phyloP scores from a whole-genome alignment of 768 basidiomycete genomes.

The Russula earlei region DNA sequence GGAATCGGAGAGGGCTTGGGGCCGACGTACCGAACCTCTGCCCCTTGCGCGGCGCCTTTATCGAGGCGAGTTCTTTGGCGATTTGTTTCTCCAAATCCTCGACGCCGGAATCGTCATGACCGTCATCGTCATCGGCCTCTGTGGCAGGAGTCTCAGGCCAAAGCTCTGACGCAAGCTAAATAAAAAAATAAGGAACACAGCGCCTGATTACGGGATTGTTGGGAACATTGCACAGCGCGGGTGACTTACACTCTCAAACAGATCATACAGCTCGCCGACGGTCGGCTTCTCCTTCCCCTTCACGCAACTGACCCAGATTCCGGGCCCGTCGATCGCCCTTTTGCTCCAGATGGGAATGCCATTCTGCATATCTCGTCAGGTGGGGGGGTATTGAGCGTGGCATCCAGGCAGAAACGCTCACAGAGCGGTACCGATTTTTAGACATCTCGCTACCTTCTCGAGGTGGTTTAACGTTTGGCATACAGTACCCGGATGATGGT shows the following conservation, averaged over 20 bases:
- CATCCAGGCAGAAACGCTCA: neutral
- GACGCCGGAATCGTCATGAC: conserved; percentile 25
- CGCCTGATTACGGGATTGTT: neutral
- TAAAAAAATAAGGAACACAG: neutral
- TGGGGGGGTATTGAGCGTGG: neutral
- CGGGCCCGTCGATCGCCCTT: conserved; percentile 64
- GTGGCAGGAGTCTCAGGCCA: conserved; percentile 42
- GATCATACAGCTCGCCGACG: conserved; percentile 64
- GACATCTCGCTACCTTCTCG: neutral
- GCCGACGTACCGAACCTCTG: conserved; percentile 51
- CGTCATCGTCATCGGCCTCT: conserved; percentile 1
- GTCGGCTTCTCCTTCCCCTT: conserved; percentile 78
- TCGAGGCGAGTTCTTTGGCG: conserved; percentile 56
- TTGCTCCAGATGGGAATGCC: conserved; percentile 61
- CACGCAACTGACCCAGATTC: conserved; percentile 78
- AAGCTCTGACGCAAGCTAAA: conserved; percentile 57
- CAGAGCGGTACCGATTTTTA: conserved; percentile 8
- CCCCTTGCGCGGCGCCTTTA: conserved; percentile 57
- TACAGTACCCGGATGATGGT: too few relatives aligned
- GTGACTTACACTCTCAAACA: conserved; percentile 61
- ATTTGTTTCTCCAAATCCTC: conserved; percentile 60
- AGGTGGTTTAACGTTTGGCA: conserved; percentile 2
- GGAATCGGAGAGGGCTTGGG: neutral
- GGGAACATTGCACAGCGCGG: neutral
- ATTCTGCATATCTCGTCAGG: conserved; percentile 34